A percentile compares a stretch with the other conserved stretches of the same genome.
phyloP scores from a whole-genome alignment of 2,329 filamentous ascomycete species.

The Diaporthe destruens region DNA sequence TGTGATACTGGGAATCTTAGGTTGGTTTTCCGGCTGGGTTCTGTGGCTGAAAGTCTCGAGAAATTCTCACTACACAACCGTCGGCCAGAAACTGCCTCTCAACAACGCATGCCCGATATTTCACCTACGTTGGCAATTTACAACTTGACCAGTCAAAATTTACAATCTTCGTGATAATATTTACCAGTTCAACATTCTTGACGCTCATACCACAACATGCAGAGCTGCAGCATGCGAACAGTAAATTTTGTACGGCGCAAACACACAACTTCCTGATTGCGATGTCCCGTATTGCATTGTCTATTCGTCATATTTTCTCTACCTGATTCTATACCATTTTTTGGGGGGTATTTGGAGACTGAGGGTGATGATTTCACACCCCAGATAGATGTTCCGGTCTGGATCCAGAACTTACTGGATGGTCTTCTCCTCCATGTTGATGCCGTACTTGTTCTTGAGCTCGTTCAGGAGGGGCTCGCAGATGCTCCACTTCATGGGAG shows the following conservation, averaged over 20 bases:
- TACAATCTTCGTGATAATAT: neutral
- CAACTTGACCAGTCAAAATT: neutral
- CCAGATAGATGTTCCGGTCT: neutral
- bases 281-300: neutral
- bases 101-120: neutral
- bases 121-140: neutral
- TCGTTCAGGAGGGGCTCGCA: slow-evolving; percentile 81
- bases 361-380: no score
- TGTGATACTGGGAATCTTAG: neutral
- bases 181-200: neutral
- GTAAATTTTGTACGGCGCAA: neutral
- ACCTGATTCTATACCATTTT: slow-evolving; percentile 30
- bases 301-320: slow-evolving; percentile 22
- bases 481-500: slow-evolving; percentile 80
- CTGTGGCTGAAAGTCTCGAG: no score
- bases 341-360: slow-evolving; percentile 11
- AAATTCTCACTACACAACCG: slow-evolving; percentile 25
- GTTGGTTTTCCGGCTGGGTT: neutral
- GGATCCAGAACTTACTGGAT: slow-evolving; percentile 50
- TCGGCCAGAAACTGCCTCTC: neutral
- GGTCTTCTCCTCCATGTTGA: slow-evolving; percentile 79
- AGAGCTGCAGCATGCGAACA: neutral
- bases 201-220: neutral
- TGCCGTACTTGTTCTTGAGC: slow-evolving; percentile 82
- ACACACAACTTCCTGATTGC: neutral